Evolutionary conservation across 129 eudicot species (phyloP).

Genomic region (Sambucus nigra): DNA sequence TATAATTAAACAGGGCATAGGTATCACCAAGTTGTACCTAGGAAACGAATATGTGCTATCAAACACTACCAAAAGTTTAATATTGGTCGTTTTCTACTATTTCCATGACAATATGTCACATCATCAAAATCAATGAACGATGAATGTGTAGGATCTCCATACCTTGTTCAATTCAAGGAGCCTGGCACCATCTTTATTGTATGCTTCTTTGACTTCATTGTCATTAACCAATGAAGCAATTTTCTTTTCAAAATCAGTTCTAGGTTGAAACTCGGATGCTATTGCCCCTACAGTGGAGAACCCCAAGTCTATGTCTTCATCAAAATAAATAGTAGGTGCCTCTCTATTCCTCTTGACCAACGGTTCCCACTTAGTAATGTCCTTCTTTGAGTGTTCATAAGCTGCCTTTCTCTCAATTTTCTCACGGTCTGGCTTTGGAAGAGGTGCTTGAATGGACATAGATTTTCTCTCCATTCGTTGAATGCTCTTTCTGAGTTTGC

Average conservation of each 20-base stretch:
- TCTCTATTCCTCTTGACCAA: conserved; percentile 85
- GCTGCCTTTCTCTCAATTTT: conserved; percentile 58
- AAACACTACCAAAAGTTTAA: too few species aligned
- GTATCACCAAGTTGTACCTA: too few species aligned
- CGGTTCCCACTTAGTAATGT: conserved; percentile 55
- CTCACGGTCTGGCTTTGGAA: conserved; percentile 60
- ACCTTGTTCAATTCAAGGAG: conserved; percentile 88
- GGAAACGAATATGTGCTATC: too few species aligned
- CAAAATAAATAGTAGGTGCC: conserved; percentile 73
- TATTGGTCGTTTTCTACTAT: too few species aligned
- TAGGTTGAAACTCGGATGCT: conserved; percentile 82
- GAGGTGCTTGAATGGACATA: conserved; percentile 53
- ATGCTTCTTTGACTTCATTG: conserved; percentile 70
- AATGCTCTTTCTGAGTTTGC: conserved; percentile 51
- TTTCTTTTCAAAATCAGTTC: conserved; percentile 87
- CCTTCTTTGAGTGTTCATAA: conserved; percentile 46
- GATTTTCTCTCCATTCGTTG: conserved; percentile 48
- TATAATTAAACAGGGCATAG: too few species aligned
- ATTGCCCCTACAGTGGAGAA: conserved; percentile 88
- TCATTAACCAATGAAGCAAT: conserved; percentile 55
- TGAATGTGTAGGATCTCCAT: conserved; percentile 4
- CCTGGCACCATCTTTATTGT: conserved; percentile 80
- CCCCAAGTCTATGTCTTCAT: conserved; percentile 43
- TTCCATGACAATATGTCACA: too few species aligned
- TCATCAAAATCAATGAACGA: too few species aligned